Evolutionary conservation across 2,329 filamentous ascomycete genomes (phyloP).

Genomic region (Rhytidhysteron rufulum): DNA sequence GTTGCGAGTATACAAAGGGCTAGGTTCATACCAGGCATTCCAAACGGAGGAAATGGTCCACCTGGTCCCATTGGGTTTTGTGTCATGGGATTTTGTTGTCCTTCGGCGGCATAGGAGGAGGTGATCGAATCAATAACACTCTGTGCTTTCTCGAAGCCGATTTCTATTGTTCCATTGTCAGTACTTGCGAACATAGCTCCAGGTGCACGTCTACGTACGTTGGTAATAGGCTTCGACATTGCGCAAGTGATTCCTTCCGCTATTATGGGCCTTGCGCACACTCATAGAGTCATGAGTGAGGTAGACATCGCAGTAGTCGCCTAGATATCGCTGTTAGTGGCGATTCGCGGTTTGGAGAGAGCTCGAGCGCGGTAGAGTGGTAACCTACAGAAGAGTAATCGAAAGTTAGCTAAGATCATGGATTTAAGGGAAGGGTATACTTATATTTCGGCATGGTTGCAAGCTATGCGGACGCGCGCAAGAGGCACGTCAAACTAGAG

Average conservation of each 20-base stretch:
- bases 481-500: too few relatives aligned
- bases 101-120: constrained; percentile 89
- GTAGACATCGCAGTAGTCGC: constrained; percentile 99
- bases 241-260: constrained; percentile 89
- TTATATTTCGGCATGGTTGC: constrained; percentile 88
- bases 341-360: constrained; percentile 12
- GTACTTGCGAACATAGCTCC: not conserved
- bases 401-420: constrained; percentile 12
- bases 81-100: constrained; percentile 86
- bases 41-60: constrained; percentile 49
- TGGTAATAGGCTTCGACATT: constrained; percentile 99
- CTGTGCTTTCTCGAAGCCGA: constrained; percentile 97
- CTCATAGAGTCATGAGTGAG: constrained; percentile 99
- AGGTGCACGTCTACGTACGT: constrained; percentile 52
- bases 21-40: constrained; percentile 63
- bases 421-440: constrained; percentile 32
- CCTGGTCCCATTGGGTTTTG: constrained; percentile 44
- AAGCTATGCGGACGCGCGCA: too few relatives aligned
- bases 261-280: constrained; percentile 98
- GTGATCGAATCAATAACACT: constrained; percentile 98
- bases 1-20: too few relatives aligned
- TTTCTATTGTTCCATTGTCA: too few relatives aligned
- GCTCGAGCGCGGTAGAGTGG: constrained; percentile 6
- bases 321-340: constrained; percentile 28
- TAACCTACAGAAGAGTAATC: constrained; percentile 68